Evolutionary conservation across 2,329 filamentous ascomycete genomes (phyloP).

Genomic region (Calonectria multiphialidica): DNA sequence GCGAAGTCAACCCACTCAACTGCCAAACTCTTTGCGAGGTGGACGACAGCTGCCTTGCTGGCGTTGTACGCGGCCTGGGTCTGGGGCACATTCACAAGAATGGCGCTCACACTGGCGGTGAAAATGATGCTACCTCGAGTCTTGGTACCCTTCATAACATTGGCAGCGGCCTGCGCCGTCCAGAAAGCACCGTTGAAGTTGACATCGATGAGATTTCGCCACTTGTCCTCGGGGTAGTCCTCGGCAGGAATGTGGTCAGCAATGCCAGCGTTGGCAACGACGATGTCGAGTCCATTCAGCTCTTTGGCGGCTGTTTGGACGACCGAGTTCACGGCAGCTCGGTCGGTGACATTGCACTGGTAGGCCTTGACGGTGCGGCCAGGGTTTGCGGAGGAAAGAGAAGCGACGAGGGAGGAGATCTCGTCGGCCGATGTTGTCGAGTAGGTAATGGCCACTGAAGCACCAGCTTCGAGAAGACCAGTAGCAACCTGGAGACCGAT

Average conservation of each 20-base stretch:
- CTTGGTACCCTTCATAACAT: conserved; percentile 49
- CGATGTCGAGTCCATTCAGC: conserved; percentile 53
- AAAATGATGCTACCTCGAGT: conserved; percentile 53
- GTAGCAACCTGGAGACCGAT: conserved; percentile 57
- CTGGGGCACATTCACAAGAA: conserved; percentile 56
- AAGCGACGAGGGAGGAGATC: conserved; percentile 21
- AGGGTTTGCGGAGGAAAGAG: conserved; percentile 21
- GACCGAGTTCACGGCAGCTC: conserved; percentile 42
- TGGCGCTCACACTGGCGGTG: conserved; percentile 54
- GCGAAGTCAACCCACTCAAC: conserved; percentile 59
- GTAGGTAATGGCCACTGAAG: conserved; percentile 38
- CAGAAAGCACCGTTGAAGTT: conserved; percentile 58
- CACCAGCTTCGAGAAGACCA: conserved; percentile 39
- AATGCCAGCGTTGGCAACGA: conserved; percentile 58
- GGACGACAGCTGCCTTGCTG: conserved; percentile 56
- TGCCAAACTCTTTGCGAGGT: conserved; percentile 53
- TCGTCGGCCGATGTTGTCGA: conserved; percentile 25
- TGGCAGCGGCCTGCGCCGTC: conserved; percentile 56
- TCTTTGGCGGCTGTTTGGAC: conserved; percentile 48
- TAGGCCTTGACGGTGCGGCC: conserved; percentile 47
- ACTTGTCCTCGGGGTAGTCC: conserved; percentile 55
- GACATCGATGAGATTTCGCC: conserved; percentile 52
- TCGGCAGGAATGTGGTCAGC: conserved; percentile 50
- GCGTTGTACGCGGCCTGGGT: conserved; percentile 58
- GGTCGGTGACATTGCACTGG: conserved; percentile 51